Evolutionary conservation across 257 asterid genomes (phyloP), one percentile per base, ranked within the genome.

Genomic region (Knoxia roxburghii): DNA sequence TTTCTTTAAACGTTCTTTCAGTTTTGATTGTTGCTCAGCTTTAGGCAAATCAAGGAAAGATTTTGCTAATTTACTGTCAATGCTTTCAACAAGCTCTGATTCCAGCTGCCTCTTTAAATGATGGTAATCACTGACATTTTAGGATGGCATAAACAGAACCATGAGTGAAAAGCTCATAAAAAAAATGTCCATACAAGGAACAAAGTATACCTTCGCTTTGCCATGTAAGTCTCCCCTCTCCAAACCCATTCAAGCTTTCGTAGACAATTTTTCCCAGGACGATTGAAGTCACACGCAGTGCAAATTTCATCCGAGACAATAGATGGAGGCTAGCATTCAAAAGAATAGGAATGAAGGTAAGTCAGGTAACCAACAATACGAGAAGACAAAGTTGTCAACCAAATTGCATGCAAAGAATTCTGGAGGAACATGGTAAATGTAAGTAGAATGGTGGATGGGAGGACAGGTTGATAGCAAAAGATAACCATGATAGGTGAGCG

Each of bases 171-270:
- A 55, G 74, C 62, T 68, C 70, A 27, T 46, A 65, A 58, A 68
- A 9, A 27, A 52, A 50, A 59, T 75, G 39, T 49, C 68, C 37
- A 67, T 57, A 27, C 29, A 57, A 75, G 67, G 18, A 72, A 63
- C 64, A 75, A 68, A 66, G 54, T 56, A 67, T 60, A 93, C 99
- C 99, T 93, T 84, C 91, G 87, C 88, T 93, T 93, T 75, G 96
- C 99, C 86, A 43, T 88, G 84, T 88, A 93, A 64, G 89, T 84
- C 84, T 90, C 97, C 72, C 99, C 99, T 72, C 99, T 95, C 99
- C 99, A 93, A 75, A 90, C 99, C 99, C 99, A 93, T 76, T 93
- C 97, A 75, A 93, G 97, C 87, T 82, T 93, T 79, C 99, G 76
- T 35, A 93, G 97, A 84, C 99, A 93, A 63, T 83, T 88, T 80